Evolutionary conservation across 257 asterid species (phyloP), one percentile per base, ranked within the genome.

Genomic region (Paraleonurus japonicus): DNA sequence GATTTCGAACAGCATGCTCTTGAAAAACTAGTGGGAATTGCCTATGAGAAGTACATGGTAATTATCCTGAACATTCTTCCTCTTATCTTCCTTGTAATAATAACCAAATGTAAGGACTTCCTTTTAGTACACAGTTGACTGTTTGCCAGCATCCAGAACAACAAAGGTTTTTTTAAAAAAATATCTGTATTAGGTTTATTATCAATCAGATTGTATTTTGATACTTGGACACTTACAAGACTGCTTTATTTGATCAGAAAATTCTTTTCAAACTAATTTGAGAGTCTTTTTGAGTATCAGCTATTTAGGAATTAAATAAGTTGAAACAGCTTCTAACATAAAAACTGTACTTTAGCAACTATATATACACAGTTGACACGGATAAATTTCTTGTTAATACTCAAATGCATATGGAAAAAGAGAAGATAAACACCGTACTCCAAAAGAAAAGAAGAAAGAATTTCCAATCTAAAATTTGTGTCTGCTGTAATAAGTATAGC

Each of bases 41-140:
- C 92, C 69, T 92, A 89, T 65, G 90, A 85, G 76, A 89, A 89
- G 69, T 89, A 89, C 80, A 89, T 89, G 98, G 98, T 92, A 88
- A 84, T 75, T 62, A 50, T 76, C 77, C 59, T 45, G 45, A 15
- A 48, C 48, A 53, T 43, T 65, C 68, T 72, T 74, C 28, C 28
- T 66, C 48, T n/a, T 35, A 43, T 65, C 58, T 61, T 55, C 41
- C 72, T 55, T 79, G 32, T 45, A 54, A 60, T 59, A 48, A 28
- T 32, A n/a, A 48, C 17, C 24, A 20, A 39, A 47, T 59, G 6
- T 58, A 69, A 20, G 19, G 41, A 69, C 58, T 61, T 61, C 37
- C 27, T 35, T 75, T 45, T 73, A 35, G 22, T 39, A 63, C 32
- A 69, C 16, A 23, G 61, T 63, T 20, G 39, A 19, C 75, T 76